Base-by-base conservation (phyloP, 805 yeast genomes). In the Teunomyces tritomae region DNA sequence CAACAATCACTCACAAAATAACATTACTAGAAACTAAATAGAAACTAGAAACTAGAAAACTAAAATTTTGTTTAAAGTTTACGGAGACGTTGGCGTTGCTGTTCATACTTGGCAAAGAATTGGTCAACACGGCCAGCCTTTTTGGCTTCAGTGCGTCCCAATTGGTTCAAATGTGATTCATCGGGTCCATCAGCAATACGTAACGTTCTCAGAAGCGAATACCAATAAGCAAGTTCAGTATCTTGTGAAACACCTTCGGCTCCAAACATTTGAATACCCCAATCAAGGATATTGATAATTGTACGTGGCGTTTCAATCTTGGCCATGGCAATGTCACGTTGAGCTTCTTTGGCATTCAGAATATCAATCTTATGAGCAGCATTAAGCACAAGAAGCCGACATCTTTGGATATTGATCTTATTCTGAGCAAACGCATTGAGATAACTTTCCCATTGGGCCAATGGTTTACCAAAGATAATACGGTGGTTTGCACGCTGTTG, bases 121-220 rank as follows among this genome's bases (percentile, higher is more conserved):
- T 64, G 62, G 49, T 74, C 75, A 40, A 68, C 70, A n/a, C 51
- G 48, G 2, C 57, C 52, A 43, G 70, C 71, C 35, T 58, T 59
- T 55, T 74, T 76, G 9, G 70, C 63, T 48, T 76, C 78, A 39
- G 67, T 61, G 49, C 79, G 72, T 5, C 80, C 85, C 52, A 83
- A 67, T 63, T 82, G 86, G 50, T 67, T 65, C 59, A 79, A 64
- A 59, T 83, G 85, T 3, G 83, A 84, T 61, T 82, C 87, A 66
- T 82, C 87, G 2, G 87, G 87, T 9, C 87, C 87, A 60, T 83
- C 87, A 11, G 87, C 86, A 47, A 82, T 78, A 52, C 87, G 67
- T 47, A 82, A 71, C 39, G 83, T 79, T 59, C 87, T 71, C 41
- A 76, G 67, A 47, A 63, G 62, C 20, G 80, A 78, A 64, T 76